phyloP scores from a whole-genome alignment of 352 stramenopile species.

The Pythium diclinum region DNA sequence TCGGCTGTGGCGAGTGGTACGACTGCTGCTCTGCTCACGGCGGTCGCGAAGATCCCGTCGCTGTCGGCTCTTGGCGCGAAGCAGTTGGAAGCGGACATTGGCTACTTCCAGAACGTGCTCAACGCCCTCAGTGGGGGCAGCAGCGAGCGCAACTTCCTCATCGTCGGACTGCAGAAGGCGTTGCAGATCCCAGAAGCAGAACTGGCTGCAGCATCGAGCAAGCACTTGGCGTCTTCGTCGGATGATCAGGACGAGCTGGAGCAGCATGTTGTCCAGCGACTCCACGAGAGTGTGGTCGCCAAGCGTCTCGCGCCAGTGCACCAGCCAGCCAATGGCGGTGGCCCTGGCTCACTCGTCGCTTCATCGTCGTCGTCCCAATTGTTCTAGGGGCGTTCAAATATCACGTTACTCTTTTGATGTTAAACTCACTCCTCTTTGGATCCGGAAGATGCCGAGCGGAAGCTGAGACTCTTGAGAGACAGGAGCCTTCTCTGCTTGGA shows the following conservation, averaged over 20 bases:
- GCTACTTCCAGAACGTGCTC: constrained; percentile 81
- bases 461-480: constrained; percentile 56
- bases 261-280: constrained; percentile 9
- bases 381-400: constrained; percentile 2
- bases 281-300: constrained; percentile 28
- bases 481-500: constrained; percentile 57
- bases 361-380: constrained; percentile 10
- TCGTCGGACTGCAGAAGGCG: constrained; percentile 19
- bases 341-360: not conserved
- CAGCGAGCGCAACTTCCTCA: constrained; percentile 42
- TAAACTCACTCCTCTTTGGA: constrained; percentile 17
- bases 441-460: constrained; percentile 26
- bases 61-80: constrained; percentile 54
- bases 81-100: constrained; percentile 66
- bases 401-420: not conserved
- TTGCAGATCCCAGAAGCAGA: constrained; percentile 14
- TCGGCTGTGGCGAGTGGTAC: constrained; percentile 58
- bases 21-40: constrained; percentile 50
- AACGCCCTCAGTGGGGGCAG: constrained; percentile 51
- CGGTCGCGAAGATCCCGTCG: constrained; percentile 51
- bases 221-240: not conserved
- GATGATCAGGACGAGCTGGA: constrained; percentile 3
- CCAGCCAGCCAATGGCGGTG: not conserved
- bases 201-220: constrained; percentile 8
- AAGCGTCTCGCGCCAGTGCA: constrained; percentile 30